Evolutionary conservation across 208 protist species (phyloP).

Genomic region (Acanthamoeba lenticulata): DNA sequence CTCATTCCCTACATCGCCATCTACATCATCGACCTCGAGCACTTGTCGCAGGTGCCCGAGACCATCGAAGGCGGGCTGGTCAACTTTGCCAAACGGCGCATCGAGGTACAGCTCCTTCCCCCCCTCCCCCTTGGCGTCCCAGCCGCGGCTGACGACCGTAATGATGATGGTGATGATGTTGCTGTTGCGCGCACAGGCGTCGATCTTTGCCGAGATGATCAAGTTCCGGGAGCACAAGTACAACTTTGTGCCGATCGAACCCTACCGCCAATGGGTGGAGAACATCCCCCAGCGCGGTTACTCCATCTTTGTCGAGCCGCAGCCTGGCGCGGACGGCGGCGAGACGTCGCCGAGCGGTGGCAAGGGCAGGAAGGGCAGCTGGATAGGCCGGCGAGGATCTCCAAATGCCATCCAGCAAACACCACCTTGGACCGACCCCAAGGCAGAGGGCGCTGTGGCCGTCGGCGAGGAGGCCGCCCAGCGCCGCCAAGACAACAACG

Average conservation of each 20-base stretch:
- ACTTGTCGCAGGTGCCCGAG: constrained; percentile 39
- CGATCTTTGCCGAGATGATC: constrained; percentile 50
- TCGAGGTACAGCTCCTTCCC: neutral
- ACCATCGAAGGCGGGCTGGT: neutral
- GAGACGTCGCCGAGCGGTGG: neutral
- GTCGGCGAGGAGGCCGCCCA: neutral
- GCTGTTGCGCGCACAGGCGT: neutral
- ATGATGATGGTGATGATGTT: too few species aligned
- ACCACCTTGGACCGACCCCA: too few species aligned
- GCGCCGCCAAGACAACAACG: neutral
- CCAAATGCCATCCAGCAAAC: too few species aligned
- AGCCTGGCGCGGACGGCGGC: neutral
- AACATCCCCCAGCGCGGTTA: neutral
- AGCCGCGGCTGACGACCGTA: neutral
- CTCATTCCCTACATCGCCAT: constrained; percentile 60
- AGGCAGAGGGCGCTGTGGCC: neutral
- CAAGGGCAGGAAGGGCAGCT: neutral
- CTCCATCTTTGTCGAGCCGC: neutral
- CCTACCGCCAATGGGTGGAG: constrained; percentile 9
- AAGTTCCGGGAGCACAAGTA: constrained; percentile 27
- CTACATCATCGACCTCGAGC: constrained; percentile 66
- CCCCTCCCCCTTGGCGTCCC: neutral
- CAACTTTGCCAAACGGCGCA: constrained; percentile 57
- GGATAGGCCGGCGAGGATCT: neutral
- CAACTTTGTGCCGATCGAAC: constrained; percentile 11